A percentile compares a stretch with the other conserved stretches of the same genome.
Evolutionary conservation across 2,329 filamentous ascomycete genomes (phyloP).

Genomic region (Penicillium sp.): DNA sequence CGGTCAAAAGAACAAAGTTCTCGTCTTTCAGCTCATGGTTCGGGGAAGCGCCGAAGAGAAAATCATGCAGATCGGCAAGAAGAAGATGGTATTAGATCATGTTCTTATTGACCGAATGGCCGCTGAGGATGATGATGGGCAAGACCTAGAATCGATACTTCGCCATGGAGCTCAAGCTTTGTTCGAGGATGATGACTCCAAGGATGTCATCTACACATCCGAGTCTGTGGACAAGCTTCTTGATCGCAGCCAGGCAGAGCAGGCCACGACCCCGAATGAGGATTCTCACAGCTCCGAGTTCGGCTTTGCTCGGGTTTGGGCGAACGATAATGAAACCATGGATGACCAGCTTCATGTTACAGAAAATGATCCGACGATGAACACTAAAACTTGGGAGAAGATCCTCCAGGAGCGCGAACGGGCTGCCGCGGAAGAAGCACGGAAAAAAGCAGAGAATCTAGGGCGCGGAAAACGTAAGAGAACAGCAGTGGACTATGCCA

Average conservation of each 20-base stretch:
- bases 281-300: constrained; percentile 78
- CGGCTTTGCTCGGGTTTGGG: constrained; percentile 89
- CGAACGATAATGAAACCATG: constrained; percentile 74
- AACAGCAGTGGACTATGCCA: constrained; percentile 50
- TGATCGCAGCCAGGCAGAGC: constrained; percentile 82
- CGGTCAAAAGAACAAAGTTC: constrained; percentile 92
- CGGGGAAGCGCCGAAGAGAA: constrained; percentile 89
- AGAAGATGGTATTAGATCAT: constrained; percentile 95
- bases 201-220: constrained; percentile 80
- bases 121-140: constrained; percentile 74
- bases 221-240: constrained; percentile 85
- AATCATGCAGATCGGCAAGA: constrained; percentile 93
- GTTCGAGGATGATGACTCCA: constrained; percentile 73
- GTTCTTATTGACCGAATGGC: constrained; percentile 93
- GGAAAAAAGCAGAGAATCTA: constrained; percentile 72
- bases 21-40: constrained; percentile 94
- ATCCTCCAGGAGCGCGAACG: constrained; percentile 84
- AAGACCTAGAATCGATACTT: constrained; percentile 85
- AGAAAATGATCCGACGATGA: constrained; percentile 58
- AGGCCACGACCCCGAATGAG: constrained; percentile 68
- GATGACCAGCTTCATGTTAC: constrained; percentile 64
- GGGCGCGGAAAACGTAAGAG: constrained; percentile 83
- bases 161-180: constrained; percentile 85
- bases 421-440: constrained; percentile 74
- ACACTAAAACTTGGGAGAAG: constrained; percentile 81